Conservation (phyloP, 148 eudicot genomes). For the Cornus suecica region DNA sequence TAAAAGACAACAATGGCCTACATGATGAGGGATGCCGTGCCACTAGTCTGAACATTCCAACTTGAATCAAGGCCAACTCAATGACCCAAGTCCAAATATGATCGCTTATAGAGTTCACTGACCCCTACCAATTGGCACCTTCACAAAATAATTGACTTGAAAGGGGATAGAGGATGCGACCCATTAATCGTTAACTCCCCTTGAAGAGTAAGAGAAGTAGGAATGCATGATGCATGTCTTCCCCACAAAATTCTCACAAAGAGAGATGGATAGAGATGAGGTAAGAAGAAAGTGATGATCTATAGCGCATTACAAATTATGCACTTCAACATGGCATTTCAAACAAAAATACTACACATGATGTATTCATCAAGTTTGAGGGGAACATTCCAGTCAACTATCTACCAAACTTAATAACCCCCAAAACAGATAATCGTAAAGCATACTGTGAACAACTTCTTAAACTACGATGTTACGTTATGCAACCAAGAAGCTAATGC, state of each 20-base stretch:
- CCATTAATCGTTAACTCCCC: constrained; percentile 1
- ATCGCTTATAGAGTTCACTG: not conserved
- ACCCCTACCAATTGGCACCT: not conserved
- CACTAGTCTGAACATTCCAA: not conserved
- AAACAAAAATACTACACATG: not conserved
- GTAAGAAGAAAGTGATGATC: not conserved
- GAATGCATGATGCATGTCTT: not conserved
- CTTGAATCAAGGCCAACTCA: not conserved
- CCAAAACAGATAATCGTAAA: not conserved
- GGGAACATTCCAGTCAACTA: not conserved
- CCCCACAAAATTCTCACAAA: not conserved
- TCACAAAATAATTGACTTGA: not conserved
- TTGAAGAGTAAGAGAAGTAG: not conserved
- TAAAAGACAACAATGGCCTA: too few species aligned
- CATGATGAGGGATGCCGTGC: not conserved
- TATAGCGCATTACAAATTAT: too few species aligned
- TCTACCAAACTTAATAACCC: not conserved
- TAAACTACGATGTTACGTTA: not conserved
- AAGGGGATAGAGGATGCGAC: not conserved
- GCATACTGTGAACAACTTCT: not conserved
- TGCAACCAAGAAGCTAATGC: not conserved
- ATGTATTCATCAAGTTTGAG: not conserved
- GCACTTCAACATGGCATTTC: not conserved
- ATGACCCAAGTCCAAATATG: not conserved
- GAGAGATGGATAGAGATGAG: not conserved